Evolutionary conservation across 805 yeast species (phyloP), one percentile per base, ranked within the genome.

Genomic region (Sugiyamaella marilandica): DNA sequence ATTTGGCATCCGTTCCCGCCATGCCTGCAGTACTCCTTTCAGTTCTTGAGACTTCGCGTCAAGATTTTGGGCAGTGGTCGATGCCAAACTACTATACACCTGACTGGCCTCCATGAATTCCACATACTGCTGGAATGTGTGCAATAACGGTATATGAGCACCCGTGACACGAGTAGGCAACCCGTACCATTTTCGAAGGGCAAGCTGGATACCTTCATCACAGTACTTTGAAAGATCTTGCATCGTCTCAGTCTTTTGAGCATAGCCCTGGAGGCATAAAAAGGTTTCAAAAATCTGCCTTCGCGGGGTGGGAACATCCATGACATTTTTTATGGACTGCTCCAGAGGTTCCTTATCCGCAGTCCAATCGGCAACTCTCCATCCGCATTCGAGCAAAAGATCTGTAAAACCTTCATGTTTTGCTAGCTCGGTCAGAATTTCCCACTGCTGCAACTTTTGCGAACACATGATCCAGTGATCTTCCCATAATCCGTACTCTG

Each of bases 311-410:
- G 99, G 98, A 24, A 91, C 97, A 70, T 94, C 99, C 96, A 94
- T 90, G 4, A 94, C 96, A 41, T 95, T 87, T 68, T 90, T 88
- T 24, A 94, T 95, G 1, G 96, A 85, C 63, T 88, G 96, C 64
- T 91, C 97, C 36, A 94, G 73, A 0, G 98, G 94, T 59, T 92
- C 98, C 58, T 91, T 79, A 63, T 95, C 99, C 8, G 95, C 84
- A 55, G 84, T 85, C 99, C 99, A 94, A 64, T 94, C 98, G 7
- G 99, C 97, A 37, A 94, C 95, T 64, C 99, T 78, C 99, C 99
- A 94, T 36, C 98, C 99, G 77, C 99, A 95, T 68, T 94, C 99
- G n/a, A 94, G 74, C 24, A 95, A 72, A 58, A 94, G 74, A 64
- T 94, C 99, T 0, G 97, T 90, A 66, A 92, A 95, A 0, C 97